Evolutionary conservation across 2,329 filamentous ascomycete species (phyloP).

Genomic region (Coniochaeta sp.): DNA sequence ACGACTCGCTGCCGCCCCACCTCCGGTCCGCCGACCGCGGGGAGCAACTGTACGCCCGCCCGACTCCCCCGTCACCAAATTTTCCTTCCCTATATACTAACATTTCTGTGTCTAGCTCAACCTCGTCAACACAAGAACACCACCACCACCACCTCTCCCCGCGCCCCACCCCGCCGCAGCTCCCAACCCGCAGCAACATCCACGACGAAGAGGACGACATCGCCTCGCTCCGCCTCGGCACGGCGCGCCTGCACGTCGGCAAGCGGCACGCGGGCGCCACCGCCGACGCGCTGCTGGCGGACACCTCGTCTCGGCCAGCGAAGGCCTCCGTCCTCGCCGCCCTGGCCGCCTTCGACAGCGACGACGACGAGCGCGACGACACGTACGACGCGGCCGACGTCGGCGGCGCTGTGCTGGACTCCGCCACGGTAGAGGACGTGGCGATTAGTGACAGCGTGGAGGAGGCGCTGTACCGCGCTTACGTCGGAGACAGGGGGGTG

Average conservation of each 20-base stretch:
- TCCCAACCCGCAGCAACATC: slow-evolving; percentile 60
- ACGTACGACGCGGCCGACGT: slow-evolving; percentile 93
- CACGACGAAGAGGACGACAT: slow-evolving; percentile 77
- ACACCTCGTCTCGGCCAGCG: slow-evolving; percentile 54
- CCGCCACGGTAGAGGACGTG: slow-evolving; percentile 46
- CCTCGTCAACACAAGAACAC: neutral
- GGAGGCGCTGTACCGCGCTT: slow-evolving; percentile 65
- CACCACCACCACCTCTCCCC: slow-evolving; percentile 38
- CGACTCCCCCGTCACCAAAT: slow-evolving; percentile 12
- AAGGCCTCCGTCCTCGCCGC: slow-evolving; percentile 87
- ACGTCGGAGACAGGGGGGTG: slow-evolving; percentile 52
- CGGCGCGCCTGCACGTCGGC: slow-evolving; percentile 69
- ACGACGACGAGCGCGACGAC: slow-evolving; percentile 95
- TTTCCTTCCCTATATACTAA: neutral
- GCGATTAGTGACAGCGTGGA: slow-evolving; percentile 40
- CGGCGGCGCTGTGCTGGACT: slow-evolving; percentile 68
- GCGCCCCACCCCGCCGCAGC: slow-evolving; percentile 47
- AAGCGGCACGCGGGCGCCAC: slow-evolving; percentile 57
- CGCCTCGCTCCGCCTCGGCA: slow-evolving; percentile 60
- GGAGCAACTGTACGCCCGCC: slow-evolving; percentile 47
- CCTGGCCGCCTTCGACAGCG: slow-evolving; percentile 80
- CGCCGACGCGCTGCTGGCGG: slow-evolving; percentile 64
- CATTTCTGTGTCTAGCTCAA: slow-evolving; percentile 10
- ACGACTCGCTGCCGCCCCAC: slow-evolving; percentile 65
- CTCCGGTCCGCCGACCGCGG: slow-evolving; percentile 56